A percentile compares a stretch with the other conserved stretches of the same genome.
Evolutionary conservation across 352 stramenopile genomes (phyloP).

Genomic region (Thraustochytrium sp.): DNA sequence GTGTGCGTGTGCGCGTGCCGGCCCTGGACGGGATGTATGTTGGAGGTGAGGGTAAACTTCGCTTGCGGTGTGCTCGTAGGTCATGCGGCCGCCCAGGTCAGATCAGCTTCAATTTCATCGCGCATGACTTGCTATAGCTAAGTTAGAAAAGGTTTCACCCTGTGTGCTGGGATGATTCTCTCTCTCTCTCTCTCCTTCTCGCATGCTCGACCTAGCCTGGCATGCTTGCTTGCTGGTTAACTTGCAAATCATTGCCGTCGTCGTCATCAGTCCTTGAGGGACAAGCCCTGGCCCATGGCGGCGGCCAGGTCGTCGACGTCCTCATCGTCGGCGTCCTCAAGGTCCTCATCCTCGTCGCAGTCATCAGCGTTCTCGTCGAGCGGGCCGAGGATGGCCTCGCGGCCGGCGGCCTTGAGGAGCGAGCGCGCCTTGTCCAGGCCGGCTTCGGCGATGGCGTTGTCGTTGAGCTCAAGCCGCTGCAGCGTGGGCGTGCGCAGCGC

Average conservation of each 20-base stretch:
- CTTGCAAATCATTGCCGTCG: no score
- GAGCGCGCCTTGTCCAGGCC: slow-evolving; percentile 64
- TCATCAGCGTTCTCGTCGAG: slow-evolving; percentile 74
- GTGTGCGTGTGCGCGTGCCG: background rate
- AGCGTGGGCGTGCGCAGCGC: slow-evolving; percentile 59
- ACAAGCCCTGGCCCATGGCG: background rate
- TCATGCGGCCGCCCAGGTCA: no score
- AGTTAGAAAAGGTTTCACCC: no score
- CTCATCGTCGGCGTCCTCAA: slow-evolving; percentile 42
- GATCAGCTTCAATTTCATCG: no score
- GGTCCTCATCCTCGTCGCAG: slow-evolving; percentile 54
- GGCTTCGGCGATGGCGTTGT: slow-evolving; percentile 84
- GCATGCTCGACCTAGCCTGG: background rate
- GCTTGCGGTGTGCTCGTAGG: no score
- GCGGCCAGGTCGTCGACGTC: slow-evolving; percentile 18
- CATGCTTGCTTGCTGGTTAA: background rate
- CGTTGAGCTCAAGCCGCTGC: slow-evolving; percentile 75
- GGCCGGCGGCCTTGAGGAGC: slow-evolving; percentile 56
- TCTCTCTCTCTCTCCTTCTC: background rate
- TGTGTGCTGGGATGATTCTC: no score
- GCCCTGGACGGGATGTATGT: no score
- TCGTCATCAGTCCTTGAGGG: background rate
- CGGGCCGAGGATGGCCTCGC: slow-evolving; percentile 60
- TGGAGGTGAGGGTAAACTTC: no score
- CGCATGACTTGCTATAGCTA: no score